Evolutionary conservation across 2,329 filamentous ascomycete species (phyloP), one percentile per base, ranked within the genome.

Genomic region (Conoideocrella luteorostrata): DNA sequence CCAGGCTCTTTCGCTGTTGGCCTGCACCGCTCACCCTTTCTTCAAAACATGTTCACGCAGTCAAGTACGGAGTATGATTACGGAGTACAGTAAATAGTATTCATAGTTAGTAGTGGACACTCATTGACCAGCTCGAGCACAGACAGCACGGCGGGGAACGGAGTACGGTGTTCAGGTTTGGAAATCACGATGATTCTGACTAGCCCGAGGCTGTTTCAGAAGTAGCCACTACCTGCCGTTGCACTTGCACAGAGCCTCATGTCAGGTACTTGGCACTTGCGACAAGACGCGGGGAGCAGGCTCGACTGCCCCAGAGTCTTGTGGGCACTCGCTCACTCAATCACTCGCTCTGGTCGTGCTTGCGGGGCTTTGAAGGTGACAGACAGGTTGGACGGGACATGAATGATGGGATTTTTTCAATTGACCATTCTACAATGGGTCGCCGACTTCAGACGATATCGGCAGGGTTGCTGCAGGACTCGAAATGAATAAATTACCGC

Each of bases 161-260:
- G 18, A 21, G 10, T 28, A 24, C 29, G 33, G 33, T 18, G 39
- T 23, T 18, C 15, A 11, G 23, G 3, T 15, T 18, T 32, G 38
- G n/a, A n/a, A 22, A 40, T 45, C 47, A 44, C 38, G 41, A 39
- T 24, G 35, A 34, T 28, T 39, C 29, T 51, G 46, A 48, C 32
- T 50, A 47, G 49, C 46, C 45, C 38, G 42, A 38, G 43, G 48
- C 20, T 20, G 39, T 32, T 18, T 43, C 41, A 44, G 29, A 42
- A 36, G 49, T 44, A 47, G 33, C 41, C 11, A 34, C 20, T 28
- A 26, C 35, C 21, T 17, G 23, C 15, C 22, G 10, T 17, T 23
- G 15, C 29, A 28, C 17, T n/a, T 6, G 24, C 18, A 26, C 9
- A 34, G 20, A 15, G 30, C 12, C 23, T 18, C 23, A 32, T 12